These are phyloP conservation scores for Taphrina pruni DNA, from an alignment of 1,139 yeast species.

Conservation along the genomic window DNA sequence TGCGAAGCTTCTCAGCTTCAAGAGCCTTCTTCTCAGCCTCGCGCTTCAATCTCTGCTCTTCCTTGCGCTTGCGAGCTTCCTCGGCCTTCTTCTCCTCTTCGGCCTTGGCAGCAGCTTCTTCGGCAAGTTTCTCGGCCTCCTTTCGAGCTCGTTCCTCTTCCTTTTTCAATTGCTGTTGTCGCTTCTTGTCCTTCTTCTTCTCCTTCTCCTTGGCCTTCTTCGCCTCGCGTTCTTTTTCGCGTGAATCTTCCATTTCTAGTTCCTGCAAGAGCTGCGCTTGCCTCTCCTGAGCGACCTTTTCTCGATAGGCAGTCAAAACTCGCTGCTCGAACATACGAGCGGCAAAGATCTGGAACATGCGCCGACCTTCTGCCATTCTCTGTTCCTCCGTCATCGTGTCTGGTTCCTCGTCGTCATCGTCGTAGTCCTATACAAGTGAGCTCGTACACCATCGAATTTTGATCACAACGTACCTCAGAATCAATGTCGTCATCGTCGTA, in stretches of 20 bases:
- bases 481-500: slow-evolving; percentile 52
- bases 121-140: slow-evolving; percentile 63
- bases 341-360: slow-evolving; percentile 75
- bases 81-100: slow-evolving; percentile 57
- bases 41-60: slow-evolving; percentile 58
- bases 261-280: slow-evolving; percentile 76
- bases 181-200: slow-evolving; percentile 77
- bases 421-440: slow-evolving; percentile 27
- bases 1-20: slow-evolving; percentile 51
- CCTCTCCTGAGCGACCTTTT: slow-evolving; percentile 73
- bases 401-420: slow-evolving; percentile 53
- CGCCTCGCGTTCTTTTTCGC: slow-evolving; percentile 71
- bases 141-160: slow-evolving; percentile 72
- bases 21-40: slow-evolving; percentile 55
- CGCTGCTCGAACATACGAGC: slow-evolving; percentile 75
- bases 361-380: slow-evolving; percentile 75
- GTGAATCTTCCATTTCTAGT: slow-evolving; percentile 75
- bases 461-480: slow-evolving; percentile 43
- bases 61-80: slow-evolving; percentile 62
- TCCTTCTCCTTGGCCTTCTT: slow-evolving; percentile 76
- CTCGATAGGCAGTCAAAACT: slow-evolving; percentile 73
- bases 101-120: slow-evolving; percentile 59
- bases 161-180: slow-evolving; percentile 69
- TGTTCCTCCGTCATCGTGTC: slow-evolving; percentile 64
- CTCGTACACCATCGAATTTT: no score